Evolutionary conservation across 2,329 filamentous ascomycete genomes (phyloP).

Genomic region (Pseudopyricularia cyperi): DNA sequence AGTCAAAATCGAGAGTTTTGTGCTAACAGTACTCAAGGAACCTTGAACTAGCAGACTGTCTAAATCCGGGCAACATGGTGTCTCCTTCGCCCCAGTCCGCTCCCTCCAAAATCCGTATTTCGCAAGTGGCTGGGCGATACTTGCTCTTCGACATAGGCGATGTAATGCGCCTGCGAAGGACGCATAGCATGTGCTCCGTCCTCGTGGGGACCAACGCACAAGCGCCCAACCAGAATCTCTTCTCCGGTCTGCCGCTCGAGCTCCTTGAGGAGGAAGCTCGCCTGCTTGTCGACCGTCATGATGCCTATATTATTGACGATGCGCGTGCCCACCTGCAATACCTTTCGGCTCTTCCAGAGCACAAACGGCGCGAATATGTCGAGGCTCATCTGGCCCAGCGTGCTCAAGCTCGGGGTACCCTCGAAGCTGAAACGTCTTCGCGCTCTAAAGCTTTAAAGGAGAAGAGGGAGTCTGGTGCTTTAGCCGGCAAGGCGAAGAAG

Average conservation of each 20-base stretch:
- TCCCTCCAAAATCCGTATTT: constrained; percentile 59
- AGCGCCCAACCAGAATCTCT: constrained; percentile 88
- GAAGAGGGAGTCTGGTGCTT: constrained; percentile 9
- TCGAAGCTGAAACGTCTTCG: constrained; percentile 24
- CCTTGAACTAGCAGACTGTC: background rate
- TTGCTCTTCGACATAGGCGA: constrained; percentile 80
- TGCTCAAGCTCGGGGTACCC: constrained; percentile 23
- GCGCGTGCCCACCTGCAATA: constrained; percentile 59
- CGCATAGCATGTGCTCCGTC: constrained; percentile 75
- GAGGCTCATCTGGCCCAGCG: constrained; percentile 36
- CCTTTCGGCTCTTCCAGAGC: constrained; percentile 42
- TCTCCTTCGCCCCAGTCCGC: constrained; percentile 8
- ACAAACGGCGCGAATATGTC: constrained; percentile 49
- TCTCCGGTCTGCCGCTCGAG: constrained; percentile 77
- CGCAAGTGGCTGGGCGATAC: constrained; percentile 66
- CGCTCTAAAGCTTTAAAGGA: constrained; percentile 10
- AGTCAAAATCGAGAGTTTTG: too few species aligned
- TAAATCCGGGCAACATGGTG: background rate
- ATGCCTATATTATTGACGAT: constrained; percentile 74
- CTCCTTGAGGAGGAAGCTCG: constrained; percentile 83
- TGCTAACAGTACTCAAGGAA: background rate
- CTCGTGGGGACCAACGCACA: constrained; percentile 82
- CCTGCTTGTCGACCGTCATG: constrained; percentile 62
- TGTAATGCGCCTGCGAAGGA: constrained; percentile 63
- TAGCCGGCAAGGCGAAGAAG: background rate